These are phyloP conservation scores for Calycina herbarum DNA, from an alignment of 2,329 filamentous ascomycete genomes.

Conservation along the genomic window DNA sequence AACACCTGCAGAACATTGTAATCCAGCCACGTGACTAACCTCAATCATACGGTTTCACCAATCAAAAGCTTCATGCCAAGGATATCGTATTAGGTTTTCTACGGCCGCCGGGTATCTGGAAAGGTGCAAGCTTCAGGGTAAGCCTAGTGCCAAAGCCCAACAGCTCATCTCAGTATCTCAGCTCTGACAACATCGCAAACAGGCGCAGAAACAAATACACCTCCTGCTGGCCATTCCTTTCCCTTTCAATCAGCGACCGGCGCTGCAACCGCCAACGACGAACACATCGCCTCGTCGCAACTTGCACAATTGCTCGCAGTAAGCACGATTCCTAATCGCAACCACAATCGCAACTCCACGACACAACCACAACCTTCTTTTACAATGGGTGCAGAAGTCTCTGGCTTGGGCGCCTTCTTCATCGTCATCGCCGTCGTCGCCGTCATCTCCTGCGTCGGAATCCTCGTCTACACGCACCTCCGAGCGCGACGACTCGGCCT, in stretches of 20 bases:
- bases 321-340: neutral
- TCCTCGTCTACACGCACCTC: slow-evolving; percentile 70
- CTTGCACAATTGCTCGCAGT: neutral
- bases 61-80: neutral
- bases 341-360: neutral
- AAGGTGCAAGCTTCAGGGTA: neutral
- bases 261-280: neutral
- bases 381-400: slow-evolving; percentile 52
- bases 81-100: neutral
- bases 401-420: slow-evolving; percentile 69
- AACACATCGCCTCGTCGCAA: neutral
- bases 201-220: neutral
- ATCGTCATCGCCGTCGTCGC: slow-evolving; percentile 68
- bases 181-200: neutral
- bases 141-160: neutral
- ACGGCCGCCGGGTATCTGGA: neutral
- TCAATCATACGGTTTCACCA: neutral
- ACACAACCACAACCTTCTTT: neutral
- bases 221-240: neutral
- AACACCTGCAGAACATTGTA: too few species aligned
- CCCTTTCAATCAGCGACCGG: neutral
- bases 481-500: slow-evolving; percentile 74
- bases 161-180: neutral
- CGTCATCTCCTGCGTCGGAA: slow-evolving; percentile 58
- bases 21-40: too few species aligned